phyloP scores from a whole-genome alignment of 371 early-diverging fungal genomes.

The Syncephalastrum monosporum region DNA sequence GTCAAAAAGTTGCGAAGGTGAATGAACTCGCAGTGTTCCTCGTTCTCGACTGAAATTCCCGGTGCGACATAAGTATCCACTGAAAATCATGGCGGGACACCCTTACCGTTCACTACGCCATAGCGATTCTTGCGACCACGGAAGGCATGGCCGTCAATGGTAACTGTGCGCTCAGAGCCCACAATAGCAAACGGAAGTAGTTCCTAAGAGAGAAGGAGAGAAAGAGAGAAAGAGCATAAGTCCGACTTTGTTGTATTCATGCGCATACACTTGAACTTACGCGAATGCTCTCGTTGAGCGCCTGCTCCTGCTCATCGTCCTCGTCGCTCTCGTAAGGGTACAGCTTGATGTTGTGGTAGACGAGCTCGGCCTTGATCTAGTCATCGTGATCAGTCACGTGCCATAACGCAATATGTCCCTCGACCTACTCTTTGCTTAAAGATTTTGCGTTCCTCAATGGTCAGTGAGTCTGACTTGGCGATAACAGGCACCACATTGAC shows the following conservation, averaged over 20 bases:
- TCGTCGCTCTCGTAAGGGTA: conserved; percentile 88
- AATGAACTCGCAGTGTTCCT: conserved; percentile 76
- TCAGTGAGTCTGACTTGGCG: conserved; percentile 86
- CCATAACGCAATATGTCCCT: conserved; percentile 1
- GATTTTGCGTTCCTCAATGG: conserved; percentile 69
- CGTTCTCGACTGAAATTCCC: conserved; percentile 59
- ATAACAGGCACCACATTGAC: conserved; percentile 84
- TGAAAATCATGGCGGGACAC: background rate
- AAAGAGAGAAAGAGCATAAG: background rate
- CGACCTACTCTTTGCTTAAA: conserved; percentile 69
- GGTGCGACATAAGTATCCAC: background rate
- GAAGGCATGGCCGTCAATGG: conserved; percentile 79
- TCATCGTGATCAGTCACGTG: background rate
- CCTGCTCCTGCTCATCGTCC: conserved; percentile 77
- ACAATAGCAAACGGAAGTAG: conserved; percentile 85
- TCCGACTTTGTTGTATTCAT: background rate
- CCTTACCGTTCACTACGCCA: conserved; percentile 66
- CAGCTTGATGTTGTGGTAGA: conserved; percentile 85
- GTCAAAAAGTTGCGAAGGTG: conserved; percentile 86
- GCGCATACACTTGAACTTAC: conserved; percentile 20
- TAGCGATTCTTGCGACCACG: conserved; percentile 71
- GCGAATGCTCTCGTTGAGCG: conserved; percentile 72
- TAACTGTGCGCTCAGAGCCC: conserved; percentile 80
- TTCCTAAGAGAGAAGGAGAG: conserved; percentile 40
- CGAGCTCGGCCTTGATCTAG: conserved; percentile 87